A percentile compares a stretch with the other conserved stretches of the same genome.
phyloP scores from a whole-genome alignment of 2,329 filamentous ascomycete species.

The Fusarium acutatum region DNA sequence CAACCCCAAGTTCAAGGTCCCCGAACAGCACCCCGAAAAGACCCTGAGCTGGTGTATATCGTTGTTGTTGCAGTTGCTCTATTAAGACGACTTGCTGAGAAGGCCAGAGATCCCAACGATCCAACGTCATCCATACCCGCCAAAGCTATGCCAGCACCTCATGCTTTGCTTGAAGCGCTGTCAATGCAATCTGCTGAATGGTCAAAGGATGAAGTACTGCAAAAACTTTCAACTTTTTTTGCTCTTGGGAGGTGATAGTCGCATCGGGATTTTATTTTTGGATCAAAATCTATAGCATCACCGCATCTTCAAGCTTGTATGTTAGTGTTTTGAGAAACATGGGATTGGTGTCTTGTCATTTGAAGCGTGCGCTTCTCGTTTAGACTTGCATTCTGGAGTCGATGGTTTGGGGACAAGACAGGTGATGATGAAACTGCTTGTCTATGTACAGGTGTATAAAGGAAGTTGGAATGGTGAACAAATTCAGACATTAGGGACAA shows the following conservation, averaged over 20 bases:
- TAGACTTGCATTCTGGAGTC: constrained; percentile 45
- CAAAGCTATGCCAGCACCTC: constrained; percentile 70
- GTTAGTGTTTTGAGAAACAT: constrained; percentile 42
- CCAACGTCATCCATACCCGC: constrained; percentile 62
- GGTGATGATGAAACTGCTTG: constrained; percentile 35
- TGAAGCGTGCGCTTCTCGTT: constrained; percentile 40
- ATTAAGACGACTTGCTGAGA: constrained; percentile 74
- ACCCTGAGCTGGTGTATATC: constrained; percentile 67
- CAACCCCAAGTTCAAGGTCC: constrained; percentile 51
- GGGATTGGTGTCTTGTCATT: constrained; percentile 39
- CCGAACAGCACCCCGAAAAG: constrained; percentile 51
- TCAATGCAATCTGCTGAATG: constrained; percentile 70
- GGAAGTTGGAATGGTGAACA: constrained; percentile 38
- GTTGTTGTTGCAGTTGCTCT: constrained; percentile 74
- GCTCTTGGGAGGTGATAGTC: constrained; percentile 57
- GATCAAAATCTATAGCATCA: constrained; percentile 26
- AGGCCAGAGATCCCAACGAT: constrained; percentile 66
- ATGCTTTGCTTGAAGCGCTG: constrained; percentile 73
- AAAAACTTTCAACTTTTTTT: constrained; percentile 70
- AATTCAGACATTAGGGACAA: constrained; percentile 39
- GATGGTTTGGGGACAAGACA: constrained; percentile 37
- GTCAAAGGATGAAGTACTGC: constrained; percentile 71
- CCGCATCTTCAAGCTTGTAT: constrained; percentile 39
- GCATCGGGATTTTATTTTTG: constrained; percentile 27
- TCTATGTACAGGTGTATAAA: constrained; percentile 35